Percentiles rank a stretch among this genome's conserved stretches.
Conservation (phyloP, 352 stramenopile species). For the Globisporangium perplexum region DNA sequence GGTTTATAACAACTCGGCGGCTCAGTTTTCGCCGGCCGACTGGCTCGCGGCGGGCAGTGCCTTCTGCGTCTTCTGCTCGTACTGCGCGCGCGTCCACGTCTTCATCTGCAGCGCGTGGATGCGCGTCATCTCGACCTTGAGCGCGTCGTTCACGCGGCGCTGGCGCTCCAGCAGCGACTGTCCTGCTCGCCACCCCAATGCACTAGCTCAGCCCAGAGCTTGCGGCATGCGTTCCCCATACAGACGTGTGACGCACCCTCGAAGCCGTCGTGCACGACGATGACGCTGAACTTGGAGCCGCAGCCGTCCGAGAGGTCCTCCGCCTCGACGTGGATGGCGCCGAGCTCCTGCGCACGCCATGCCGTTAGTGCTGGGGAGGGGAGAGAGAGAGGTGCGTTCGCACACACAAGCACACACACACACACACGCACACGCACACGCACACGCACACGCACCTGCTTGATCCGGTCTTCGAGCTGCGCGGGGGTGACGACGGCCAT, state of each 20-base stretch:
- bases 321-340: slow-evolving; percentile 60
- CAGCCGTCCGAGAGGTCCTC: slow-evolving; percentile 79
- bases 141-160: slow-evolving; percentile 67
- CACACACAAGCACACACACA: too few relatives aligned
- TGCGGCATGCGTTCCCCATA: too few relatives aligned
- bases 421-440: slow-evolving; percentile 10
- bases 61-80: slow-evolving; percentile 77
- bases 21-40: slow-evolving; percentile 52
- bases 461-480: slow-evolving; percentile 52
- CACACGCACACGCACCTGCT: slow-evolving; percentile 18
- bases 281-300: slow-evolving; percentile 78
- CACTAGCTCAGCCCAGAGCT: background rate
- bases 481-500: slow-evolving; percentile 49
- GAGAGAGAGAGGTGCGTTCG: too few relatives aligned
- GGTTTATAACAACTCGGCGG: too few relatives aligned
- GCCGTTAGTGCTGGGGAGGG: background rate
- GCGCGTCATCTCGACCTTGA: slow-evolving; percentile 79
- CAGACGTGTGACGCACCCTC: slow-evolving; percentile 30
- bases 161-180: slow-evolving; percentile 75
- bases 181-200: slow-evolving; percentile 20
- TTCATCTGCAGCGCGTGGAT: slow-evolving; percentile 87
- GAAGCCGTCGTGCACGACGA: slow-evolving; percentile 77
- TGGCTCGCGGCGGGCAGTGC: slow-evolving; percentile 33
- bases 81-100: slow-evolving; percentile 78
- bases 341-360: slow-evolving; percentile 41